phyloP scores from a whole-genome alignment of 1,139 yeast species.

The Hemisphaericaspora lyxosophila region DNA sequence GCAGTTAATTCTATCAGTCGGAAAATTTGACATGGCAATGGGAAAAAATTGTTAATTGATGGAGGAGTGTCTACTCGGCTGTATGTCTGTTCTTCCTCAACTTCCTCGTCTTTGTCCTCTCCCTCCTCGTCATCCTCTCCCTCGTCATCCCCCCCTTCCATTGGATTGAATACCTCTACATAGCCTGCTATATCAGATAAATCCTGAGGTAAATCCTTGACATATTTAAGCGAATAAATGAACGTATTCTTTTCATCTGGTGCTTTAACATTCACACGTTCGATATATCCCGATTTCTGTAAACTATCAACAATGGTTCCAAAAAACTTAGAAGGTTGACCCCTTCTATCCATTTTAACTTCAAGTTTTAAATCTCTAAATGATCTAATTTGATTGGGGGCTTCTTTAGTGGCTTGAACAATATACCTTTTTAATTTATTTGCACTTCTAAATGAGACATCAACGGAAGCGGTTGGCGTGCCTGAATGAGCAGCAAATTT shows the following conservation, averaged over 20 bases:
- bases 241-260: conserved; percentile 46
- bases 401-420: conserved; percentile 55
- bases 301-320: conserved; percentile 52
- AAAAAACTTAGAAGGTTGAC: conserved; percentile 48
- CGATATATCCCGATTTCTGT: conserved; percentile 53
- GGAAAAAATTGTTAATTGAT: conserved; percentile 5
- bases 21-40: conserved; percentile 57
- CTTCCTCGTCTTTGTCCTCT: conserved; percentile 16
- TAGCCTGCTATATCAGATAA: conserved; percentile 25
- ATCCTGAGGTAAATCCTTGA: conserved; percentile 51
- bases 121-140: conserved; percentile 15
- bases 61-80: not conserved
- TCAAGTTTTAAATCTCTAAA: conserved; percentile 64
- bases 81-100: not conserved
- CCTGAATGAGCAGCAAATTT: conserved; percentile 34
- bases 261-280: conserved; percentile 57
- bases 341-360: conserved; percentile 50
- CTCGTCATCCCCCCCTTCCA: conserved; percentile 11
- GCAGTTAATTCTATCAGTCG: conserved; percentile 39
- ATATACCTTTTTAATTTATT: conserved; percentile 35
- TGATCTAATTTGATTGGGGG: conserved; percentile 70
- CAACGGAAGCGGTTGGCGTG: conserved; percentile 20
- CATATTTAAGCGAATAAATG: conserved; percentile 59
- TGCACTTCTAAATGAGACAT: conserved; percentile 33
- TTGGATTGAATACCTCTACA: conserved; percentile 18